Evolutionary conservation across 1,139 yeast species (phyloP).

Genomic region (Blastobotrys persicus): DNA sequence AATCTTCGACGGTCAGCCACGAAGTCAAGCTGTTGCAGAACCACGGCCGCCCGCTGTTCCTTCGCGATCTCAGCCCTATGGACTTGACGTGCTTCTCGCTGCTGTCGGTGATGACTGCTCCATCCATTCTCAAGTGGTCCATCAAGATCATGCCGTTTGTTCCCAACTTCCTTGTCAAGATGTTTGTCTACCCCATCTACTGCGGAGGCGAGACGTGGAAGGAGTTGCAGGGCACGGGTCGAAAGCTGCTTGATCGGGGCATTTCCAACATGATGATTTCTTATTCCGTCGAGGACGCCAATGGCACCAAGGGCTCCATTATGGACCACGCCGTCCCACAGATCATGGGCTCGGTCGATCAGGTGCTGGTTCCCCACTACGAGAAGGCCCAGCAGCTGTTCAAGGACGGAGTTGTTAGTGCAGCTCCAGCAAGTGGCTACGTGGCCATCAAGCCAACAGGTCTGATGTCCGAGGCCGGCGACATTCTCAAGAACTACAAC

Average conservation of each 20-base stretch:
- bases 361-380: conserved; percentile 73
- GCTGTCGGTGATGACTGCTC: conserved; percentile 37
- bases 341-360: conserved; percentile 57
- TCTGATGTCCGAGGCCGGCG: conserved; percentile 70
- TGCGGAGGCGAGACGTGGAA: conserved; percentile 84
- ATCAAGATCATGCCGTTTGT: conserved; percentile 41
- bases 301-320: conserved; percentile 54
- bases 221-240: conserved; percentile 71
- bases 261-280: conserved; percentile 93
- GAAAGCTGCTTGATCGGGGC: conserved; percentile 63
- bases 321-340: conserved; percentile 65
- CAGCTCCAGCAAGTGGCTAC: conserved; percentile 38
- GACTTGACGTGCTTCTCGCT: conserved; percentile 33
- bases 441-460: conserved; percentile 94
- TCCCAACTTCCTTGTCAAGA: conserved; percentile 68
- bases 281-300: conserved; percentile 89
- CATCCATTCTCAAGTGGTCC: conserved; percentile 34
- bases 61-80: conserved; percentile 23
- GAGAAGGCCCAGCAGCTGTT: conserved; percentile 39
- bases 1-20: neutral
- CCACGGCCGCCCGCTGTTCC: conserved; percentile 23
- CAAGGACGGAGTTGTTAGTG: conserved; percentile 50
- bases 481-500: conserved; percentile 63
- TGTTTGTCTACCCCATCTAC: conserved; percentile 76
- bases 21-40: conserved; percentile 12